Percentiles rank a stretch among this genome's conserved stretches.
Conservation (phyloP, 169 alveolate genomes). For the Cryptosporidium ubiquitum region DNA sequence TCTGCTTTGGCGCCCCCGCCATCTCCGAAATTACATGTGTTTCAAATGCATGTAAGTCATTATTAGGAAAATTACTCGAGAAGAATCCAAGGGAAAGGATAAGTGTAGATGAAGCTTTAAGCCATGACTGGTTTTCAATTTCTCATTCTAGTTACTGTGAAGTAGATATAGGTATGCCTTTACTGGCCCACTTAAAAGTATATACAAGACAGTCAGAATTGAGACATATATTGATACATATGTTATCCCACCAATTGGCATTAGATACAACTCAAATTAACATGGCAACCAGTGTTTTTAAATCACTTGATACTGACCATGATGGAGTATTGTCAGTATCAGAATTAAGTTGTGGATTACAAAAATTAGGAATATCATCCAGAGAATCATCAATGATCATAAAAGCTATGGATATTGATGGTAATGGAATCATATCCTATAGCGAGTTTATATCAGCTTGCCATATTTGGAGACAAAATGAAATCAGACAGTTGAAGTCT, state of each 20-base stretch:
- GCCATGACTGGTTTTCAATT: conserved; percentile 54
- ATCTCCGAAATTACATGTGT: conserved; percentile 21
- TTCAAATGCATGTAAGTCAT: conserved; percentile 21
- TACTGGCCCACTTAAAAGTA: conserved; percentile 18
- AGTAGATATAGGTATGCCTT: conserved; percentile 38
- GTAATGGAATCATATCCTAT: conserved; percentile 56
- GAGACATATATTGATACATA: conserved; percentile 34
- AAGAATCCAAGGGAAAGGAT: conserved; percentile 49
- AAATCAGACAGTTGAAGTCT: conserved; percentile 48
- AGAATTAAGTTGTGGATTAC: conserved; percentile 6
- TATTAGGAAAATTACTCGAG: conserved; percentile 23
- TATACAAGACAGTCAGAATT: conserved; percentile 51
- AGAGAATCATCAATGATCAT: conserved; percentile 39
- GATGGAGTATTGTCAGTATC: conserved; percentile 31
- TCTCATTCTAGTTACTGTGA: conserved; percentile 41
- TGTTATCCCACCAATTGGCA: conserved; percentile 53
- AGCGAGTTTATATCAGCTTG: conserved; percentile 65
- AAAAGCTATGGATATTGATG: conserved; percentile 62
- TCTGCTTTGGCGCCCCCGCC: conserved; percentile 19
- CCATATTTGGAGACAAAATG: conserved; percentile 59
- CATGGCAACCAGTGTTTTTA: conserved; percentile 48
- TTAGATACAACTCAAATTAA: conserved; percentile 58
- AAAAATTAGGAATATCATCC: conserved; percentile 7
- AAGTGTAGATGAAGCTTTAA: conserved; percentile 49
- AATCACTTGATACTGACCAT: conserved; percentile 27